phyloP scores from a whole-genome alignment of 805 yeast species.

The Candida dajiaensis region DNA sequence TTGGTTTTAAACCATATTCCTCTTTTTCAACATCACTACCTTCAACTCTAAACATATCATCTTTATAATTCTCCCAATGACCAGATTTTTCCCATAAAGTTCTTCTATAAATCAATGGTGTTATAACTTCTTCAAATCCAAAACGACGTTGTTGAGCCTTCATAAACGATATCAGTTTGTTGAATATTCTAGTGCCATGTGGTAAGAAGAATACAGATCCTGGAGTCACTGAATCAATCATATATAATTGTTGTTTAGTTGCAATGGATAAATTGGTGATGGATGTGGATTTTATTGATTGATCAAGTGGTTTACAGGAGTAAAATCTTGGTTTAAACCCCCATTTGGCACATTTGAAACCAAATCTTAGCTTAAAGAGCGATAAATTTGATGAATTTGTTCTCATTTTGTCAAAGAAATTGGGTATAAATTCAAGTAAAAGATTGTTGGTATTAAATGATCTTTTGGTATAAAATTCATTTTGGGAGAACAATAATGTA shows the following conservation, averaged over 20 bases:
- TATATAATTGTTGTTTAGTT: slow-evolving; percentile 63
- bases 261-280: slow-evolving; percentile 22
- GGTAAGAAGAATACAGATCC: slow-evolving; percentile 92
- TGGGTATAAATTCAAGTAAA: no score
- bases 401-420: not conserved
- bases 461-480: no score
- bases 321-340: not conserved
- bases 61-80: slow-evolving; percentile 92
- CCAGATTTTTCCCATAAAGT: slow-evolving; percentile 88
- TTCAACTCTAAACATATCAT: slow-evolving; percentile 88
- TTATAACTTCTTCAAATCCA: slow-evolving; percentile 88
- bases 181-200: slow-evolving; percentile 84
- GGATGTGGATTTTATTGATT: slow-evolving; percentile 12
- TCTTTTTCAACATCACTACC: slow-evolving; percentile 41
- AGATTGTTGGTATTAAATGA: no score
- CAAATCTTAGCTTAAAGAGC: not conserved
- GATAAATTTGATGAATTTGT: not conserved
- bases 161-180: slow-evolving; percentile 76
- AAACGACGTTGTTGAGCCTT: slow-evolving; percentile 71
- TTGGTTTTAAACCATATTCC: slow-evolving; percentile 82
- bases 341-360: not conserved
- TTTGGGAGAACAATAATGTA: no score
- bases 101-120: slow-evolving; percentile 83
- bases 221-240: slow-evolving; percentile 78
- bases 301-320: slow-evolving; percentile 3